These are phyloP conservation scores for Microcos paniculata DNA, from an alignment of 345 rosid species.

Conservation along the genomic window DNA sequence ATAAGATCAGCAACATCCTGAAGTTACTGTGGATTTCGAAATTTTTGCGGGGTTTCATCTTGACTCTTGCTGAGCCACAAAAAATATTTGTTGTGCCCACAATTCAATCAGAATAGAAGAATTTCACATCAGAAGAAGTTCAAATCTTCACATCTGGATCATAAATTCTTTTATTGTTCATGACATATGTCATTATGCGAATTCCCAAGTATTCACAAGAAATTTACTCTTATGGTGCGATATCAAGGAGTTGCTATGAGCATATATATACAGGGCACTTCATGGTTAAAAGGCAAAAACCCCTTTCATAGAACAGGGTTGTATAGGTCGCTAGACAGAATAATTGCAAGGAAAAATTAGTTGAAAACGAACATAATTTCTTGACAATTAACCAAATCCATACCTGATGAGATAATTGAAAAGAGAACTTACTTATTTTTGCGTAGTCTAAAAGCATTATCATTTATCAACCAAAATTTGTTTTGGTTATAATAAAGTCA, in stretches of 20 bases:
- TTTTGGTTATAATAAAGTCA: neutral
- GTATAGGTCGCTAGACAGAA: no score
- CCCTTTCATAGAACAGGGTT: no score
- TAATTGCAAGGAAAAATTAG: no score
- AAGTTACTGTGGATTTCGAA: neutral
- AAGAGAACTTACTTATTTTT: no score
- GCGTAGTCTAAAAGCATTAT: no score
- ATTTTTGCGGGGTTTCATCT: neutral
- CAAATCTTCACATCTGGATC: neutral
- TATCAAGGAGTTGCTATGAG: neutral
- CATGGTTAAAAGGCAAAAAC: neutral
- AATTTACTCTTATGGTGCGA: neutral
- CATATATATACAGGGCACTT: neutral
- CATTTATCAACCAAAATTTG: neutral
- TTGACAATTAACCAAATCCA: neutral
- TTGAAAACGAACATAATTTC: neutral
- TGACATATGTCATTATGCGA: neutral
- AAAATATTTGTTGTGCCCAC: neutral
- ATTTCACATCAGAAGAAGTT: neutral
- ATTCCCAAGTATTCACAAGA: neutral
- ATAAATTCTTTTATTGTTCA: neutral
- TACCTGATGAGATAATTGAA: no score
- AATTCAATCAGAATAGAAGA: neutral
- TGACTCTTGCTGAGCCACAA: neutral
- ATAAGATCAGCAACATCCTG: neutral